These are phyloP conservation scores for Fusarium anguioides DNA, from an alignment of 2,329 filamentous ascomycete genomes.

Conservation along the genomic window DNA sequence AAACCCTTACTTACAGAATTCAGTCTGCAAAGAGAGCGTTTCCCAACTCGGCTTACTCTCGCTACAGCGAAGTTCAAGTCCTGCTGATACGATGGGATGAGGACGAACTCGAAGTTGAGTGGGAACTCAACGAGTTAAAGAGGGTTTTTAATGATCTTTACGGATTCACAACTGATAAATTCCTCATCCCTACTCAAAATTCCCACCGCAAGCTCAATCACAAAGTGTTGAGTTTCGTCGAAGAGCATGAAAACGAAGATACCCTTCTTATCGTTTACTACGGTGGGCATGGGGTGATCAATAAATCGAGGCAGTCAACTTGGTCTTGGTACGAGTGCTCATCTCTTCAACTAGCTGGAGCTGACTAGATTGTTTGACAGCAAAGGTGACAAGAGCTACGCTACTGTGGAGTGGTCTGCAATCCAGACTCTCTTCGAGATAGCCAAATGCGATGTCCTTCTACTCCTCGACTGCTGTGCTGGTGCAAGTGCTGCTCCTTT, in stretches of 20 bases:
- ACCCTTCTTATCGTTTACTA: slow-evolving; percentile 45
- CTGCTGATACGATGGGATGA: slow-evolving; percentile 45
- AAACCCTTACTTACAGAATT: slow-evolving; percentile 3
- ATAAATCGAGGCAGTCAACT: slow-evolving; percentile 43
- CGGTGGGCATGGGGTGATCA: slow-evolving; percentile 42
- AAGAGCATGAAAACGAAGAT: slow-evolving; percentile 44
- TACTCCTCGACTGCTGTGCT: slow-evolving; percentile 43
- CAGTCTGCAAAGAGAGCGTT: slow-evolving; percentile 43
- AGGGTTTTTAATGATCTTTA: slow-evolving; percentile 38
- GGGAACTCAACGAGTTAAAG: slow-evolving; percentile 39
- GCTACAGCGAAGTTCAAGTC: slow-evolving; percentile 43
- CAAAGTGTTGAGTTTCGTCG: slow-evolving; percentile 40
- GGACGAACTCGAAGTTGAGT: slow-evolving; percentile 43
- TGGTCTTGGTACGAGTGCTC: slow-evolving; percentile 40
- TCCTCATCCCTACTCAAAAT: slow-evolving; percentile 42
- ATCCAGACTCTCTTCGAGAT: slow-evolving; percentile 46
- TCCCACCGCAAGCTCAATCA: slow-evolving; percentile 43
- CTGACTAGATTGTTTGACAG: slow-evolving; percentile 34
- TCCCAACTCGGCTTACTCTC: slow-evolving; percentile 43
- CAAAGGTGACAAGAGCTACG: slow-evolving; percentile 40
- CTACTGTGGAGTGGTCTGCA: slow-evolving; percentile 45
- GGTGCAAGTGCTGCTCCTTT: slow-evolving; percentile 44
- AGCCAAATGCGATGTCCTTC: slow-evolving; percentile 42
- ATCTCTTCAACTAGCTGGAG: neutral
- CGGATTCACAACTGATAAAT: slow-evolving; percentile 38